These are phyloP conservation scores for Stephanocyclus meneghinianus DNA, from an alignment of 352 stramenopile species.

Conservation along the genomic window DNA sequence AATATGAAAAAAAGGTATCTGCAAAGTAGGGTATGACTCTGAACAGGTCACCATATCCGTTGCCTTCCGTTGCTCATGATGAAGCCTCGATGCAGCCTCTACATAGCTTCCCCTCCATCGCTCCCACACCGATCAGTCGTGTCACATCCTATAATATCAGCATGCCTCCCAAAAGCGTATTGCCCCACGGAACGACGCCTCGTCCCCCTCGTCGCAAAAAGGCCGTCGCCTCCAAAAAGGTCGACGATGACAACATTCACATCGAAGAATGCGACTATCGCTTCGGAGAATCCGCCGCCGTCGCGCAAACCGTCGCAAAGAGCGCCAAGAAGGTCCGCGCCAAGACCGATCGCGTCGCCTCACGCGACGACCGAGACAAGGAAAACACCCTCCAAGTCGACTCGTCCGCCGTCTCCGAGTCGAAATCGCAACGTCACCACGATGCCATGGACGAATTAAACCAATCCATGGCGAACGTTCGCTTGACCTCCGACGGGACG, in stretches of 20 bases:
- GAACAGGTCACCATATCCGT: too few species aligned
- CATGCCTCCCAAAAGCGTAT: neutral
- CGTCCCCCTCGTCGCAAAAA: conserved; percentile 30
- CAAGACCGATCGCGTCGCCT: neutral
- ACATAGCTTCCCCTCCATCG: too few species aligned
- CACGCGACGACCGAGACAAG: conserved; percentile 6
- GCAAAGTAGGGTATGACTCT: too few species aligned
- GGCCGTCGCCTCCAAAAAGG: conserved; percentile 3
- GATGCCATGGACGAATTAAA: neutral
- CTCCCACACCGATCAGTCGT: too few species aligned
- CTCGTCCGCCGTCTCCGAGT: neutral
- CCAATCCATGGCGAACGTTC: neutral
- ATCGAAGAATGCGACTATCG: neutral
- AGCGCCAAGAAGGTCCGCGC: neutral
- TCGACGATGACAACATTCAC: neutral
- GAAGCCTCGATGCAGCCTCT: too few species aligned
- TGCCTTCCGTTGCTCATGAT: too few species aligned
- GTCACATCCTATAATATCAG: too few species aligned
- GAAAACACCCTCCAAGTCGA: conserved; percentile 15
- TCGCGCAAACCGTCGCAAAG: neutral
- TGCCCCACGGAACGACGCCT: conserved; percentile 8
- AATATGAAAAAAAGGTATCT: too few species aligned
- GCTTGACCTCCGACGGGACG: neutral
- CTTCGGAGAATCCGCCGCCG: neutral
- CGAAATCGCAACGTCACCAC: neutral